Conservation (phyloP, 768 basidiomycete genomes). For the Suillus placidus region DNA sequence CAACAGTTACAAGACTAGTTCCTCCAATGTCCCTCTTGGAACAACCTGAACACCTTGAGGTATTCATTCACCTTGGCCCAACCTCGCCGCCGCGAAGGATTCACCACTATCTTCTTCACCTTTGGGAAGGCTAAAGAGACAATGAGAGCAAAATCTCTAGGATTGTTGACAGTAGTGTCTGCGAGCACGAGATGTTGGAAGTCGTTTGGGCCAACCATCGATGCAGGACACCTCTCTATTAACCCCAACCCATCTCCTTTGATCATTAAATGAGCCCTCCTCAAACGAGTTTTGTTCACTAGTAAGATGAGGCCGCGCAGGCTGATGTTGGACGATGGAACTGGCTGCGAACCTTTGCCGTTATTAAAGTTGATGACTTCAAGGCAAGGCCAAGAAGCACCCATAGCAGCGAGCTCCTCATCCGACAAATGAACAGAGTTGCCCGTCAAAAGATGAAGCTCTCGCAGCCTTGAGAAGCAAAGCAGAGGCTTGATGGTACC, state of each 20-base stretch:
- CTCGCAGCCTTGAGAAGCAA: not conserved
- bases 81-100: no score
- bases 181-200: not conserved
- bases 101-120: not conserved
- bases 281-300: not conserved
- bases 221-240: not conserved
- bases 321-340: not conserved
- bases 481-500: not conserved
- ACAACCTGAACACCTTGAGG: not conserved
- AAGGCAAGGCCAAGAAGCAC: not conserved
- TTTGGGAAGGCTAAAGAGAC: not conserved
- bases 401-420: not conserved
- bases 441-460: not conserved
- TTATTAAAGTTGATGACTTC: not conserved
- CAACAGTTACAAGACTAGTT: not conserved
- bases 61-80: not conserved
- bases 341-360: not conserved
- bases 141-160: not conserved
- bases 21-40: not conserved
- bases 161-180: not conserved
- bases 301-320: not conserved
- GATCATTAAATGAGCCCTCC: not conserved
- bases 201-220: not conserved
- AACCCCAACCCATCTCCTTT: not conserved
- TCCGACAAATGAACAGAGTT: not conserved